Evolutionary conservation across 2,329 filamentous ascomycete species (phyloP).

Genomic region (Penicillium aurantiogriseum): DNA sequence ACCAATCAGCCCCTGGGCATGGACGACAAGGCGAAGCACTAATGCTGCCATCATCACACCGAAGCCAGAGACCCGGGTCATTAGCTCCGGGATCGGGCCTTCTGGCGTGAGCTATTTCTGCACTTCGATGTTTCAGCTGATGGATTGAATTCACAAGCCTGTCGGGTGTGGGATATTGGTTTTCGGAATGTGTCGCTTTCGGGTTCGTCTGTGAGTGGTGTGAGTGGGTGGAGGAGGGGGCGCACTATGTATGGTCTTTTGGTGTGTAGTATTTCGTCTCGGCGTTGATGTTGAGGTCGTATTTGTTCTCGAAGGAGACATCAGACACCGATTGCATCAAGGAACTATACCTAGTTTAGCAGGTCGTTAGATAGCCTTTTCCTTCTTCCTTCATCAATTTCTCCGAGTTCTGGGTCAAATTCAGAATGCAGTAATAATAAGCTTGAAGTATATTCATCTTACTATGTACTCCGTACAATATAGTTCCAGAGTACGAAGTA

Average conservation of each 20-base stretch:
- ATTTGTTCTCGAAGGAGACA: background rate
- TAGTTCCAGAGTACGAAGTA: background rate
- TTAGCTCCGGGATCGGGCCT: conserved; percentile 10
- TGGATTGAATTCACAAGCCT: background rate
- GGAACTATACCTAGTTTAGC: background rate
- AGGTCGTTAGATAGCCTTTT: background rate
- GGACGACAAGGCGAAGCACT: conserved; percentile 5
- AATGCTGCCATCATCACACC: conserved; percentile 13
- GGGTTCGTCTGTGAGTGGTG: background rate
- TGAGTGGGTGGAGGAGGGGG: too few relatives aligned
- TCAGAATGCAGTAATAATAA: background rate
- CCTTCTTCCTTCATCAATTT: background rate
- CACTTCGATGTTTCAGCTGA: conserved; percentile 1
- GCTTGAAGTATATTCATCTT: background rate
- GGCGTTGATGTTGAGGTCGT: background rate
- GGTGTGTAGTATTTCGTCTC: background rate
- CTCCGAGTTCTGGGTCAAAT: background rate
- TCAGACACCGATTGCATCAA: background rate
- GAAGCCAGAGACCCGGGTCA: conserved; percentile 10
- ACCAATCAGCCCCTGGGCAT: conserved; percentile 6
- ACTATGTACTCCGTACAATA: too few relatives aligned
- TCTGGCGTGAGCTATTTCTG: conserved; percentile 6
- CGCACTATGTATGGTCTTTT: background rate
- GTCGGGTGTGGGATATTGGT: background rate
- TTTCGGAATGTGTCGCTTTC: background rate